Percentiles rank a stretch among this genome's conserved stretches.
Conservation (phyloP, 768 basidiomycete genomes). For the Cyathus striatus region DNA sequence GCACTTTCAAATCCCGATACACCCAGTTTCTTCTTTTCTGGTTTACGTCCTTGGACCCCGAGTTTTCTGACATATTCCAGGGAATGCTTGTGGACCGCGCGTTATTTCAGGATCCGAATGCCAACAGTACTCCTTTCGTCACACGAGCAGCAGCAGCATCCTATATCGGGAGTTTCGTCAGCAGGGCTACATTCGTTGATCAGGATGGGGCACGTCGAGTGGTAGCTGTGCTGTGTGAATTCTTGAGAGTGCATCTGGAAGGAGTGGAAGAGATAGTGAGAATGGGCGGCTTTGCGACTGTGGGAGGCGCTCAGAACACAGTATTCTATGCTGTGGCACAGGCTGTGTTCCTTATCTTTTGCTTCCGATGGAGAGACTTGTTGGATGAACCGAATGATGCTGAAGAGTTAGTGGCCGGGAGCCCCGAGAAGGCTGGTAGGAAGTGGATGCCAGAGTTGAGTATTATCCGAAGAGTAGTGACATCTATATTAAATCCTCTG, state of each 20-base stretch:
- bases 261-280: constrained; percentile 50
- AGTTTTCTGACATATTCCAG: constrained; percentile 90
- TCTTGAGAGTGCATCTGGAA: constrained; percentile 73
- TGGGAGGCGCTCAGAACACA: constrained; percentile 39
- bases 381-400: constrained; percentile 55
- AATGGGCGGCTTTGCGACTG: constrained; percentile 16
- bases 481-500: constrained; percentile 83
- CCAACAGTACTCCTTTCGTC: constrained; percentile 51
- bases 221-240: constrained; percentile 81
- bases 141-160: constrained; percentile 90
- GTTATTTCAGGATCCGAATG: constrained; percentile 39
- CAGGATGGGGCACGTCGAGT: constrained; percentile 68
- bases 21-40: constrained; percentile 97
- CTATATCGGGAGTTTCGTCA: constrained; percentile 90
- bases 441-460: constrained; percentile 86
- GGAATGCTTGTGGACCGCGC: constrained; percentile 93
- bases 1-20: constrained; percentile 95
- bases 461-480: constrained; percentile 74
- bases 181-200: constrained; percentile 83
- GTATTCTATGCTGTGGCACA: constrained; percentile 93
- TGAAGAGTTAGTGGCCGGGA: constrained; percentile 31
- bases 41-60: constrained; percentile 84
- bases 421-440: constrained; percentile 24
- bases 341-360: constrained; percentile 93
- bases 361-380: constrained; percentile 94